Conservation (phyloP, 768 basidiomycete genomes). For the Suillus decipiens region DNA sequence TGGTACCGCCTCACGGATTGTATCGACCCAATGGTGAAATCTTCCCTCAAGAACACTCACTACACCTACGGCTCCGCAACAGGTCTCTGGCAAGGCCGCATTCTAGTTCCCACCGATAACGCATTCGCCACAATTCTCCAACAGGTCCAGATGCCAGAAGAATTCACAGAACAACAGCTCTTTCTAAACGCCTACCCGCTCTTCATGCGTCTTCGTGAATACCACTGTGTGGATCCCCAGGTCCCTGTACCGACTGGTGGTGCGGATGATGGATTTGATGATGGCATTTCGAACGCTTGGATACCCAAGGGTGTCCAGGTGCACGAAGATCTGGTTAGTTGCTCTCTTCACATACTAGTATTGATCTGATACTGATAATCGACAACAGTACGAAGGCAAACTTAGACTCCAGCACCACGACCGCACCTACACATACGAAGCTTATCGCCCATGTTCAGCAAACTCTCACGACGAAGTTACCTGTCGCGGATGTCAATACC, state of each 20-base stretch:
- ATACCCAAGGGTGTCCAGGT: constrained; percentile 26
- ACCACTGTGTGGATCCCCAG: constrained; percentile 47
- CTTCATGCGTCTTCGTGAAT: constrained; percentile 61
- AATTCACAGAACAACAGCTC: constrained; percentile 37
- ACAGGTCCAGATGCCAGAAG: constrained; percentile 23
- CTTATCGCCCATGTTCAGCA: constrained; percentile 38
- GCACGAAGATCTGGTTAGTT: constrained; percentile 26
- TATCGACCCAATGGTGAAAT: constrained; percentile 34
- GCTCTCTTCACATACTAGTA: background rate
- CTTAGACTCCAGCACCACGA: constrained; percentile 9
- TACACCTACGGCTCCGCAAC: constrained; percentile 54
- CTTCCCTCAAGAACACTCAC: constrained; percentile 32
- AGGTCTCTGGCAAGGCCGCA: constrained; percentile 65
- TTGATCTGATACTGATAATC: background rate
- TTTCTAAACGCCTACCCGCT: constrained; percentile 49
- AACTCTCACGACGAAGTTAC: constrained; percentile 45
- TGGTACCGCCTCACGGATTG: constrained; percentile 58
- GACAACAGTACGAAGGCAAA: background rate
- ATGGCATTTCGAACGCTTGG: constrained; percentile 46
- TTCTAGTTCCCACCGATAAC: constrained; percentile 45
- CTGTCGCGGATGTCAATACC: constrained; percentile 35
- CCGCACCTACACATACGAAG: constrained; percentile 39
- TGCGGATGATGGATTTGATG: constrained; percentile 26
- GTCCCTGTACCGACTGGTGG: constrained; percentile 30
- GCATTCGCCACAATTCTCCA: constrained; percentile 24